Conservation (phyloP, 2,329 filamentous ascomycete species). For the Rhexocercosporidium sp. region DNA sequence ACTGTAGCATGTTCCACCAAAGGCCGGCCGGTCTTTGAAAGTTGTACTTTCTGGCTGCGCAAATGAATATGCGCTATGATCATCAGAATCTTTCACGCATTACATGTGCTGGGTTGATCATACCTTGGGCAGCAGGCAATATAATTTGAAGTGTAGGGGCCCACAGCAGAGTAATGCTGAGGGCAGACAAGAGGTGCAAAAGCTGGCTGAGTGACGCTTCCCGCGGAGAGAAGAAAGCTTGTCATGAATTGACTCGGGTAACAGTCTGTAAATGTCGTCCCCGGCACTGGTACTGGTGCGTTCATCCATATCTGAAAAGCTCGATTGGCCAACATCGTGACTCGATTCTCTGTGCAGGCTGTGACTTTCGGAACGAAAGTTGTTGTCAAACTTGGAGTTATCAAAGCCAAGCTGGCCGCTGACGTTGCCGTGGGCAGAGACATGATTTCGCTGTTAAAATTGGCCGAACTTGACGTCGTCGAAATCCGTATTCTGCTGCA, state of each 20-base stretch:
- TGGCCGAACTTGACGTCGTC: background rate
- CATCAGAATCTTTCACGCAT: background rate
- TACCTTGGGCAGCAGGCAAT: constrained; percentile 38
- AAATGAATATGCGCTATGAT: constrained; percentile 27
- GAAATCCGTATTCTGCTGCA: background rate
- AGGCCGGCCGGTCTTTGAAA: constrained; percentile 32
- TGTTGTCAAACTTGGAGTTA: constrained; percentile 26
- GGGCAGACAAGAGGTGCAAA: constrained; percentile 35
- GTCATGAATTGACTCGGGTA: constrained; percentile 34
- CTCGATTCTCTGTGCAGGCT: constrained; percentile 31
- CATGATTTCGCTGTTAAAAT: background rate
- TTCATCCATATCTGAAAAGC: constrained; percentile 34
- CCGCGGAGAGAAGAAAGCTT: constrained; percentile 27
- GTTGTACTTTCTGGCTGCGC: constrained; percentile 21
- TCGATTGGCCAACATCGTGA: constrained; percentile 35
- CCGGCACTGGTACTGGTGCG: constrained; percentile 31
- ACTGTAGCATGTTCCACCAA: constrained; percentile 36
- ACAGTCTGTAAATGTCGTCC: constrained; percentile 32
- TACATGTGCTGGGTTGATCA: background rate
- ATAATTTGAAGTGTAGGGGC: constrained; percentile 35
- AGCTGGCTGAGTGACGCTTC: constrained; percentile 31
- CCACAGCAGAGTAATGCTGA: constrained; percentile 26
- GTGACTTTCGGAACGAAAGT: constrained; percentile 27
- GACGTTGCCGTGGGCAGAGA: background rate
- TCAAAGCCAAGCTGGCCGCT: background rate